Evolutionary conservation across 2,329 filamentous ascomycete species (phyloP).

Genomic region (Chaetomium olivaceum): DNA sequence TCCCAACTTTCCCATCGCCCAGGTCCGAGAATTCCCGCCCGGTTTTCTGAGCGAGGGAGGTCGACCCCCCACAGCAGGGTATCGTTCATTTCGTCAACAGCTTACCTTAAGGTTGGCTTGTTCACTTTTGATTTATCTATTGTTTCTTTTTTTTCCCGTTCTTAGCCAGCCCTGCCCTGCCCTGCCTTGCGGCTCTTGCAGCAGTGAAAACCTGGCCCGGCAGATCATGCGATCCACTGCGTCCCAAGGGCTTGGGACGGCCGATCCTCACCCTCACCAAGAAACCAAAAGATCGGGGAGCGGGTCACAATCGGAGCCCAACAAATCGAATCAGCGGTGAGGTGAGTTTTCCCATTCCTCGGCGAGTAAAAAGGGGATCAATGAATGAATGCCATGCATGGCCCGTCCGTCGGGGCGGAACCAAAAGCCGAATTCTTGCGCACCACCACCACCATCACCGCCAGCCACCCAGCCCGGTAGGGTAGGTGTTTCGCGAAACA

Average conservation of each 20-base stretch:
- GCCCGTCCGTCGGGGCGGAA: not conserved
- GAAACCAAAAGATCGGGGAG: not conserved
- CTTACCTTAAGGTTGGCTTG: too few relatives aligned
- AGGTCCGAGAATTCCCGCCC: not conserved
- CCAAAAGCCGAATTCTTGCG: conserved; percentile 1
- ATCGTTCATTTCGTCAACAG: not conserved
- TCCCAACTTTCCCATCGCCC: not conserved
- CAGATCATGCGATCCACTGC: not conserved
- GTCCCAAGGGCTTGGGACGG: conserved; percentile 2
- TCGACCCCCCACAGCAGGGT: not conserved
- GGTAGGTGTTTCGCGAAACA: not conserved
- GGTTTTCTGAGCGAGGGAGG: not conserved
- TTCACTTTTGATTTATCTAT: not conserved
- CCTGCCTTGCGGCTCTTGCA: not conserved
- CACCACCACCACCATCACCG: not conserved
- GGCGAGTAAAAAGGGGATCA: not conserved
- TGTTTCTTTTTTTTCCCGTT: not conserved
- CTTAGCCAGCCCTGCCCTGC: not conserved
- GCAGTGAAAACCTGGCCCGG: not conserved
- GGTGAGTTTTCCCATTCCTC: not conserved
- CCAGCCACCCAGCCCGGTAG: not conserved
- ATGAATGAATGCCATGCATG: not conserved
- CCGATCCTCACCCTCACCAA: conserved; percentile 3
- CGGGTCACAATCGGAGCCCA: not conserved
- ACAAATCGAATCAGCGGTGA: not conserved